Evolutionary conservation across 495 filamentous ascomycete genomes (phyloP).

Genomic region (Rostrohypoxylon terebratum): DNA sequence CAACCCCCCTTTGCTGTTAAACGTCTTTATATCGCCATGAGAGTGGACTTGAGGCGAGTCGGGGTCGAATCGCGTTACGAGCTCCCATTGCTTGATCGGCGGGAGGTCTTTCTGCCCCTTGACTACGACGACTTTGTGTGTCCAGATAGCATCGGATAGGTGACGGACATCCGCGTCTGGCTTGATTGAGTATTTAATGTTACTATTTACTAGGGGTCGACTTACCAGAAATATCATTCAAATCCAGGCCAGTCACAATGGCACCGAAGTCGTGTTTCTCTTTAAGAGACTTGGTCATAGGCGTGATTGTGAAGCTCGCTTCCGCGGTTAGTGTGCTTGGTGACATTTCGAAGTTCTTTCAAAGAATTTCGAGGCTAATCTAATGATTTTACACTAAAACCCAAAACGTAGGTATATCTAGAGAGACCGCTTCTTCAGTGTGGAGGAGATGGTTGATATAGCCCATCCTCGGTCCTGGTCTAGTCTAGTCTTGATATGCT

Average conservation of each 20-base stretch:
- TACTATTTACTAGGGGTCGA: not conserved
- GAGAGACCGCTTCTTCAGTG: not conserved
- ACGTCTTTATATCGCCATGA: slow-evolving; percentile 55
- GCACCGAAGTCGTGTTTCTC: slow-evolving; percentile 49
- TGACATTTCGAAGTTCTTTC: slow-evolving; percentile 29
- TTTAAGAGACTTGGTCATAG: slow-evolving; percentile 33
- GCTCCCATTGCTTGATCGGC: slow-evolving; percentile 57
- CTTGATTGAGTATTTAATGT: slow-evolving; percentile 9
- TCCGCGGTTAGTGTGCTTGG: slow-evolving; percentile 30
- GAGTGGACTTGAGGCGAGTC: slow-evolving; percentile 52
- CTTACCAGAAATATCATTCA: slow-evolving; percentile 47
- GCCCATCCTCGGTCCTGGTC: not conserved
- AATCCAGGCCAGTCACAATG: slow-evolving; percentile 45
- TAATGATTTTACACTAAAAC: not conserved
- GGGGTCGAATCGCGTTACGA: slow-evolving; percentile 56
- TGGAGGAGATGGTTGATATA: slow-evolving; percentile 14
- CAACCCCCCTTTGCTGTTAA: slow-evolving; percentile 46
- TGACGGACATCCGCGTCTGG: slow-evolving; percentile 52
- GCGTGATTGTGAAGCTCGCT: slow-evolving; percentile 36
- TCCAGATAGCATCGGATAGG: slow-evolving; percentile 54
- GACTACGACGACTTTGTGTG: slow-evolving; percentile 55
- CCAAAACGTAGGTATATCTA: not conserved
- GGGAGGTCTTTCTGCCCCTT: slow-evolving; percentile 54
- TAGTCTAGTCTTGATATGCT: slow-evolving; percentile 2
- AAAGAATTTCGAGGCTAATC: not conserved